Conservation (phyloP, 108 stramenopile species). For the Skeletonema costatum region DNA sequence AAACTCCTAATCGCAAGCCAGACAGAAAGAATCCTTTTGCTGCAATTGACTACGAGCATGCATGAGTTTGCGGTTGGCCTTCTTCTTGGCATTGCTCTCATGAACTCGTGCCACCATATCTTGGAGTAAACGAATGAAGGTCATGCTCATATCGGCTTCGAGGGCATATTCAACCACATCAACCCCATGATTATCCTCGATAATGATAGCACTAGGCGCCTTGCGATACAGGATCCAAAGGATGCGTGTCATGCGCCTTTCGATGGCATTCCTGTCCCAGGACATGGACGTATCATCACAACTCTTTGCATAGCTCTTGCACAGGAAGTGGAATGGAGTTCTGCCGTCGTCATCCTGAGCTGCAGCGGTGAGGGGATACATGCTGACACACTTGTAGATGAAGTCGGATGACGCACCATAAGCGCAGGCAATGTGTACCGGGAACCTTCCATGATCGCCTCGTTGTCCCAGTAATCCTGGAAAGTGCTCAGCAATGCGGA, state of each 20-base stretch:
- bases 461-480: conserved; percentile 3
- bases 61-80: conserved; percentile 9
- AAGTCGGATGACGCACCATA: conserved; percentile 10
- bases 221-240: conserved; percentile 25
- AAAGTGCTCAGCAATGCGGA: conserved; percentile 12
- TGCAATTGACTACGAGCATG: conserved; percentile 4
- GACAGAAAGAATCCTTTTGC: not conserved
- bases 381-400: conserved; percentile 17
- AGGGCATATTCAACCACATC: conserved; percentile 30
- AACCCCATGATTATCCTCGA: conserved; percentile 16
- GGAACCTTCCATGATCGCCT: conserved; percentile 6
- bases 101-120: conserved; percentile 16
- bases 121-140: conserved; percentile 15
- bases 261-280: not conserved
- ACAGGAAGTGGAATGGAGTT: conserved; percentile 25
- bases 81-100: conserved; percentile 9
- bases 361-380: conserved; percentile 11
- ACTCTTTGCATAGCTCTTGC: not conserved
- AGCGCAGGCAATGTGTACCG: conserved; percentile 20
- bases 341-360: conserved; percentile 19
- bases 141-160: conserved; percentile 14
- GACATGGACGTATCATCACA: not conserved
- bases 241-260: conserved; percentile 14
- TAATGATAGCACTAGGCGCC: conserved; percentile 14
- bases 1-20: too few species aligned